Evolutionary conservation across 257 asterid species (phyloP), one percentile per base, ranked within the genome.

Genomic region (Nicotiana tomentosiformis): DNA sequence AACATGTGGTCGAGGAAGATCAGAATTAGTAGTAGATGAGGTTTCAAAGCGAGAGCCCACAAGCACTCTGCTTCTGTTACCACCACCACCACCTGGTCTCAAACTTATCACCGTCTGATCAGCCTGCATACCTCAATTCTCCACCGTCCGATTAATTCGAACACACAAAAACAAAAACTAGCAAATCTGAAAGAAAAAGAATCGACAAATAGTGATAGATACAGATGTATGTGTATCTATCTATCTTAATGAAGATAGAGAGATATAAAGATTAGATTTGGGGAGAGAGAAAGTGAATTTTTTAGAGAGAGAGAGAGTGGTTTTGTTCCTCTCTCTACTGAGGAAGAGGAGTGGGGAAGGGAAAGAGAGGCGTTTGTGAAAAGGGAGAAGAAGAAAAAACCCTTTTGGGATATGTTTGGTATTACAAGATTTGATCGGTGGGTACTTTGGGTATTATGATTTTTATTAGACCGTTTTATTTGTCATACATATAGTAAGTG

Each of bases 301-400:
- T 76, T 51, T 78, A 66, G 78, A 57, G 61, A 74, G 79, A 81
- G 77, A 80, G 8, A 46, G 83, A 82, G 85, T 74, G 62, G 0
- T 51, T 26, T 76, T 51, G 83, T 89, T 89, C 91, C 92, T 87
- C 93, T 90, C 94, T 90, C 93, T 83, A 46, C 69, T 43, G 86
- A 32, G 86, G 84, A 49, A 57, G 78, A 69, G 82, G 84, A 82
- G 78, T 70, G 80, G 68, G 32, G 43, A 51, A 81, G 53, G 39
- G 15, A 14, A 46, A 7, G 37, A 51, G 80, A 51, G 80, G 80
- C 64, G 80, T 0, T 4, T 35, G 68, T 43, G 82, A 76, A 57
- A 53, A 53, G 17, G 66, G 46, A 69, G 66, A 66, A 66, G 4
- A 1, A 2, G 9, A 32, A 68, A 70, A 83, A 84, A 80, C 84